A percentile compares a stretch with the other conserved stretches of the same genome.
Conservation (phyloP, 352 stramenopile species). For the Globisporangium echinulatum region DNA sequence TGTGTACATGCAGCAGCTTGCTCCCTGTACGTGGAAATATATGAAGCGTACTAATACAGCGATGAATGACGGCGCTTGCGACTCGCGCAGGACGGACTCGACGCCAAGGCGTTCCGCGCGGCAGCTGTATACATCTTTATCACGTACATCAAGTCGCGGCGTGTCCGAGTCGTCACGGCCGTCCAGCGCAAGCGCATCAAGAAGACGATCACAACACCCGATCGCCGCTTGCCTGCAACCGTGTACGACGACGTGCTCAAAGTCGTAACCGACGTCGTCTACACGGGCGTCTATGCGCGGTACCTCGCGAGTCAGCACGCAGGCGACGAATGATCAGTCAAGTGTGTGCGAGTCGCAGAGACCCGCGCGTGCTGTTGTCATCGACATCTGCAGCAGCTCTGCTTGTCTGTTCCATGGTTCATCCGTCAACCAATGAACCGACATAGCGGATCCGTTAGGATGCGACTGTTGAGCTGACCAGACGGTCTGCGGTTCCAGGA, state of each 20-base stretch:
- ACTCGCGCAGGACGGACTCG: slow-evolving; percentile 12
- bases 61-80: too few relatives aligned
- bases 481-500: too few relatives aligned
- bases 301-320: slow-evolving; percentile 16
- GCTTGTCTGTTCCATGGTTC: too few relatives aligned
- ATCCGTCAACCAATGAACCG: too few relatives aligned
- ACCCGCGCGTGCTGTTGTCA: neutral
- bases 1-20: too few relatives aligned
- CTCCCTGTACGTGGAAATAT: too few relatives aligned
- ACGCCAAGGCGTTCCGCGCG: slow-evolving; percentile 33
- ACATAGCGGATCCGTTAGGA: too few relatives aligned
- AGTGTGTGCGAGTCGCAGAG: too few relatives aligned
- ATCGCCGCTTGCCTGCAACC: slow-evolving; percentile 29
- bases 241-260: slow-evolving; percentile 54
- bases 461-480: too few relatives aligned
- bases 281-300: slow-evolving; percentile 40
- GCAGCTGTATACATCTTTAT: slow-evolving; percentile 44
- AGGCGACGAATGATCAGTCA: neutral
- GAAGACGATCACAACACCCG: slow-evolving; percentile 51
- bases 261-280: slow-evolving; percentile 57
- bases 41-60: too few relatives aligned
- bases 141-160: slow-evolving; percentile 52
- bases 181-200: slow-evolving; percentile 66
- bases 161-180: slow-evolving; percentile 55
- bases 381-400: too few relatives aligned